Conservation (phyloP, 23 red algal genomes). For the Cyanidioschyzon merolae region DNA sequence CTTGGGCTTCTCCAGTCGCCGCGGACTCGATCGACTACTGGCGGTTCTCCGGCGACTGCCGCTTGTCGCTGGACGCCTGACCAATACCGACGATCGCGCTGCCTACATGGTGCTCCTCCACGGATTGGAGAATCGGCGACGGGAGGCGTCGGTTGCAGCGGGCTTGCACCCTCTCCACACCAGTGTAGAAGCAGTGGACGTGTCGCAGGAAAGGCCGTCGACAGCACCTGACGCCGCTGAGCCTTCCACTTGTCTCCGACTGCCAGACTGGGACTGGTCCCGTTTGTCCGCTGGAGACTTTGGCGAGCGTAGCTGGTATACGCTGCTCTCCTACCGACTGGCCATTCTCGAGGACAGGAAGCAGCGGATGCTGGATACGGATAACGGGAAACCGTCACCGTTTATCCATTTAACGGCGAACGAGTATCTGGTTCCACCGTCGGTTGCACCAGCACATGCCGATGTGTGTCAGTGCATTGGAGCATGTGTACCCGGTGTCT, state of each 20-base stretch:
- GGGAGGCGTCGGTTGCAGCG: neutral
- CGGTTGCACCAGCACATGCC: neutral
- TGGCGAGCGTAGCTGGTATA: constrained; percentile 15
- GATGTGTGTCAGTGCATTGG: neutral
- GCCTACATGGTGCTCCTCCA: neutral
- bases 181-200: neutral
- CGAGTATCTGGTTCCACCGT: constrained; percentile 12
- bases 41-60: neutral
- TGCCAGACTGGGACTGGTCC: neutral
- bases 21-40: neutral
- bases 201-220: neutral
- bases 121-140: neutral
- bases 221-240: neutral
- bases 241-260: neutral
- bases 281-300: neutral
- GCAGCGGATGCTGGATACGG: neutral
- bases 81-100: neutral
- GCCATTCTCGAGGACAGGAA: neutral
- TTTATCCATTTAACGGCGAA: constrained; percentile 31
- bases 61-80: neutral
- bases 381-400: constrained; percentile 26
- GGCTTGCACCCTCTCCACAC: neutral
- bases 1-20: neutral
- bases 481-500: constrained; percentile 45
- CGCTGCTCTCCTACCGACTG: neutral